Evolutionary conservation across 2,329 filamentous ascomycete species (phyloP).

Genomic region (Fusarium beomiforme): DNA sequence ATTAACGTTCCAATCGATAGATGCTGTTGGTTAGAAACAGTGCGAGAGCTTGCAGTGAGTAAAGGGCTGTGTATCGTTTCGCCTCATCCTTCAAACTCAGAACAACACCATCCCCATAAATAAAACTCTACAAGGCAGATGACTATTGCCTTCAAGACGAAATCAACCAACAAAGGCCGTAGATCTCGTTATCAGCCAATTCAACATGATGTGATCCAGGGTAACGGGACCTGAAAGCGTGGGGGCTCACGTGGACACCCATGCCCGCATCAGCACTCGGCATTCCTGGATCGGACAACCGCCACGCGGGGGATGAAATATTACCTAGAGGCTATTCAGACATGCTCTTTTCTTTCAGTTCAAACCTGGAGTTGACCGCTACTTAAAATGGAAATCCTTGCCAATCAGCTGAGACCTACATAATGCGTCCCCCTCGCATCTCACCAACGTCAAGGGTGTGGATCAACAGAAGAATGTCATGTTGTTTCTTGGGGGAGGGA

Average conservation of each 20-base stretch:
- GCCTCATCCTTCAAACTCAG: neutral
- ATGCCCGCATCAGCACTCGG: constrained; percentile 5
- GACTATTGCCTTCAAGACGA: neutral
- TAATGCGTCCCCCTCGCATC: neutral
- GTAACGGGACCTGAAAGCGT: neutral
- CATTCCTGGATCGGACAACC: constrained; percentile 4
- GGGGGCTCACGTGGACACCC: constrained; percentile 19
- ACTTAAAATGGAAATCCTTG: neutral
- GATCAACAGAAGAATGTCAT: constrained; percentile 1
- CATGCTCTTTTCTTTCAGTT: neutral
- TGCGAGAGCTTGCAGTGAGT: no score
- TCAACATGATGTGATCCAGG: constrained; percentile 19
- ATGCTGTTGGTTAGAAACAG: no score
- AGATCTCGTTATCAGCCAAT: neutral
- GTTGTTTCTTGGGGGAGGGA: neutral
- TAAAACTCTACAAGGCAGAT: neutral
- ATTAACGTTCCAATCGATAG: no score
- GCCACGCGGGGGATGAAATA: constrained; percentile 15
- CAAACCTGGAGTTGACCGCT: neutral
- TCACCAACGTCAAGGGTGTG: neutral
- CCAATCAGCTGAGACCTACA: neutral
- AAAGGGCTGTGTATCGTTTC: neutral
- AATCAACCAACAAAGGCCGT: neutral
- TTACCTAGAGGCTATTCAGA: fast-evolving
- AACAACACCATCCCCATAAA: neutral